Evolutionary conservation across 106 monocot species (phyloP).

Genomic region (Chionographis japonica): DNA sequence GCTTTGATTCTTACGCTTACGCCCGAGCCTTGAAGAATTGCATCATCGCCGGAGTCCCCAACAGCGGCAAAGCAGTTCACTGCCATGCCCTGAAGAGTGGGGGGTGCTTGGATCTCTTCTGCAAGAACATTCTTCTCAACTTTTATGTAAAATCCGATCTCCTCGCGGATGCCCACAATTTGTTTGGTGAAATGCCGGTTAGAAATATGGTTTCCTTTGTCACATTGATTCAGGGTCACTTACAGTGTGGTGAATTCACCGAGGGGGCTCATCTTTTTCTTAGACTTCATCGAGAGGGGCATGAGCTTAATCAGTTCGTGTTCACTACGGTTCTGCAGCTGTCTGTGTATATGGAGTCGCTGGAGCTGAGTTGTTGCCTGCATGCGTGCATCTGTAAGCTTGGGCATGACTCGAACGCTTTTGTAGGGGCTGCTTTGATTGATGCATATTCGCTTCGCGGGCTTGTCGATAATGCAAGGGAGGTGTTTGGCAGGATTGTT

Average conservation of each 20-base stretch:
- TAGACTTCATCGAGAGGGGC: constrained; percentile 54
- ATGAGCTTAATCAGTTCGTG: constrained; percentile 67
- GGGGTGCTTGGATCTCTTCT: constrained; percentile 57
- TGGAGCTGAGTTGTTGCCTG: constrained; percentile 27
- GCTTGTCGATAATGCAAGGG: constrained; percentile 35
- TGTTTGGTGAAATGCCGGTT: constrained; percentile 72
- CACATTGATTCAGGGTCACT: constrained; percentile 58
- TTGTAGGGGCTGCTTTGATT: constrained; percentile 57
- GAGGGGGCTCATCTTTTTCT: constrained; percentile 38
- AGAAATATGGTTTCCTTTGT: constrained; percentile 77
- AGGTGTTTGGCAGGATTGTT: constrained; percentile 53
- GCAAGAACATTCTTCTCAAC: constrained; percentile 59
- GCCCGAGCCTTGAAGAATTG: constrained; percentile 35
- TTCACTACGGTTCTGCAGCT: constrained; percentile 71
- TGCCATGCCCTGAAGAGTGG: constrained; percentile 52
- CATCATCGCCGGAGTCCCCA: constrained; percentile 16
- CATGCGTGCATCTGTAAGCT: constrained; percentile 57
- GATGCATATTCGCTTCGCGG: constrained; percentile 69
- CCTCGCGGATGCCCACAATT: constrained; percentile 15
- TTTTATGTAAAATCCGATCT: constrained; percentile 49
- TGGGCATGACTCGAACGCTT: constrained; percentile 47
- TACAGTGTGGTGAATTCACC: constrained; percentile 10
- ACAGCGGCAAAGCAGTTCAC: constrained; percentile 49
- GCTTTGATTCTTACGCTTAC: constrained; percentile 38
- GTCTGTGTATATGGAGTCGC: constrained; percentile 37